A percentile compares a stretch with the other conserved stretches of the same genome.
These are phyloP conservation scores for Brassica cretica DNA, from an alignment of 345 rosid species.

Conservation along the genomic window DNA sequence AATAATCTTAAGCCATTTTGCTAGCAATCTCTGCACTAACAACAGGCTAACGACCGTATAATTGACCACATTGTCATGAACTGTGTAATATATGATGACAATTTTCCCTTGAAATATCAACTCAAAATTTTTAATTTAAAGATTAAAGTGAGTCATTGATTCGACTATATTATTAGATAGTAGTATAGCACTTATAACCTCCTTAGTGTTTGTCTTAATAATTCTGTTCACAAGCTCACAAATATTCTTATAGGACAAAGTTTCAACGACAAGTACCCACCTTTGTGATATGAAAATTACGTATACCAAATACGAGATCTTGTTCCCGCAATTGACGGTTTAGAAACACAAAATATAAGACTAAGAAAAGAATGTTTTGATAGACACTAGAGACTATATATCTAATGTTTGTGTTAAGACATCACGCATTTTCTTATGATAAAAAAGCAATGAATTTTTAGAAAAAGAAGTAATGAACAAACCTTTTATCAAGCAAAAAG, in stretches of 20 bases:
- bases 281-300: background rate
- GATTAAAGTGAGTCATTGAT: background rate
- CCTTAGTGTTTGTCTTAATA: background rate
- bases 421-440: no score
- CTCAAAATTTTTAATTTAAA: background rate
- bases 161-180: slow-evolving; percentile 2
- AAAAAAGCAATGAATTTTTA: no score
- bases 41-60: background rate
- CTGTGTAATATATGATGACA: slow-evolving; percentile 23
- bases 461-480: no score
- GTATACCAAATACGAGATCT: background rate
- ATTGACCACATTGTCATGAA: slow-evolving; percentile 17
- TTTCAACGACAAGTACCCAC: slow-evolving; percentile 33
- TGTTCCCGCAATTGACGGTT: slow-evolving; percentile 27
- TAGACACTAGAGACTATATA: no score
- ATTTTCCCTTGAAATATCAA: background rate
- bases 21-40: slow-evolving; percentile 10
- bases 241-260: background rate
- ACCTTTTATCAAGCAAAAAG: no score
- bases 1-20: slow-evolving; percentile 11
- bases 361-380: background rate
- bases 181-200: background rate
- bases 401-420: no score
- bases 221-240: slow-evolving; percentile 2
- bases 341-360: background rate